Base-by-base conservation (phyloP, 345 rosid species). In the Gossypium anomalum region DNA sequence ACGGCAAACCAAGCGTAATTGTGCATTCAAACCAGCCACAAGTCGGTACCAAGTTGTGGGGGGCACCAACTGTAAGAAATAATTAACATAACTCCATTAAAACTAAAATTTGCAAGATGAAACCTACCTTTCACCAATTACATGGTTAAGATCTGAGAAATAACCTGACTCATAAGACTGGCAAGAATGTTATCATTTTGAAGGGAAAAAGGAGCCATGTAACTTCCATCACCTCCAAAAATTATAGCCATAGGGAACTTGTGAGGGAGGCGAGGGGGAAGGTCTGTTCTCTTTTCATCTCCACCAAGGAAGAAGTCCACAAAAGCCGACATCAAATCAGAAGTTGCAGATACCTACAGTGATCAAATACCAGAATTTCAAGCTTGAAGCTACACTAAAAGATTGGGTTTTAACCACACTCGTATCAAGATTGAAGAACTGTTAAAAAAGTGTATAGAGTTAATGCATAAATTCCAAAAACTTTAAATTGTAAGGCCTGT, bases 221-320 rank as follows among this genome's bases (percentile, higher is more conserved):
- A 95, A 85, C 97, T 95, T 83, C 99, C 98, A 80, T 95, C 93
- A 77, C 99, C 99, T 77, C 98, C 99, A 85, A 93, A 95, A 66
- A 90, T 78, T 71, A 93, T 74, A 71, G 97, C 82, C 86, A 90
- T 84, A 25, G 99, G 97, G 77, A 86, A 88, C 77, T 94, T 89
- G 81, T 91, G 96, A 76, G 67, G 82, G 44, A 93, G 87, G 29
- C 84, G 88, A 76, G 97, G 93, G 76, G 98, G 98, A 82, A 90
- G 94, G 78, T 95, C 97, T 16, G 86, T 78, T 83, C 98, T 85
- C 80, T 95, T 93, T 84, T 95, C 99, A 83, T 95, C 99, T 52
- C 99, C 99, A 16, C 99, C 99, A 78, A 95, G 94, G 85, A 91
- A 95, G 87, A 95, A 91, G 81, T 95, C 99, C 85, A 95, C 73